A percentile compares a stretch with the other conserved stretches of the same genome.
phyloP scores from a whole-genome alignment of 1,284 basidiomycete species.

The Ganoderma meredithae region DNA sequence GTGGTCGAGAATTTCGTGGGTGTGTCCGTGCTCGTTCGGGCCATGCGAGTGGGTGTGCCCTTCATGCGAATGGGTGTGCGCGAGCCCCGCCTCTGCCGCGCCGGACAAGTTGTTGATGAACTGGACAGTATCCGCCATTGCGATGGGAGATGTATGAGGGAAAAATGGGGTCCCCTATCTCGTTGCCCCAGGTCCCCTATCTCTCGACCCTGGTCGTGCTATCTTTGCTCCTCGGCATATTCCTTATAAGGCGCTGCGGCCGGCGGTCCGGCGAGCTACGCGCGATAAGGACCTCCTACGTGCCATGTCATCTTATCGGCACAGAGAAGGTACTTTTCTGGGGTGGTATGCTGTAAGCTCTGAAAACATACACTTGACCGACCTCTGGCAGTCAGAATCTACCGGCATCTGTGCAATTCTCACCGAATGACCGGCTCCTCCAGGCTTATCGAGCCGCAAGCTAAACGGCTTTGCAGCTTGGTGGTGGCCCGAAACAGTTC shows the following conservation, averaged over 20 bases:
- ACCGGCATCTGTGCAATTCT: not conserved
- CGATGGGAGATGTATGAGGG: not conserved
- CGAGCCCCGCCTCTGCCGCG: slow-evolving; percentile 40
- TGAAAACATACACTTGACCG: not conserved
- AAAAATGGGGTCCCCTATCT: not conserved
- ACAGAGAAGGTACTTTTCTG: not conserved
- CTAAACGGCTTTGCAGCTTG: not conserved
- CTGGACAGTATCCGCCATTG: slow-evolving; percentile 50
- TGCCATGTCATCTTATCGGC: not conserved
- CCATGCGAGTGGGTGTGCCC: slow-evolving; percentile 54
- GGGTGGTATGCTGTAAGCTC: not conserved
- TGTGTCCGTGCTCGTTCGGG: slow-evolving; percentile 84
- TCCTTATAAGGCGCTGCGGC: not conserved
- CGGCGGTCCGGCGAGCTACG: not conserved
- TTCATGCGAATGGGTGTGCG: slow-evolving; percentile 46
- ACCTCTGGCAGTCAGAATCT: not conserved
- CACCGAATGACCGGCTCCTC: not conserved
- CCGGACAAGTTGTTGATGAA: slow-evolving; percentile 73
- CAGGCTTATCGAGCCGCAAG: not conserved
- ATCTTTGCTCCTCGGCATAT: not conserved
- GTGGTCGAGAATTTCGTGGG: slow-evolving; percentile 90
- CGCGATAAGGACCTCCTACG: slow-evolving; percentile 3
- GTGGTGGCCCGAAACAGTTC: not conserved
- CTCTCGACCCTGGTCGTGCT: not conserved
- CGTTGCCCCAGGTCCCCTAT: not conserved